Percentiles rank a stretch among this genome's conserved stretches.
Conservation (phyloP, 768 basidiomycete species). For the Lentinula boryana region DNA sequence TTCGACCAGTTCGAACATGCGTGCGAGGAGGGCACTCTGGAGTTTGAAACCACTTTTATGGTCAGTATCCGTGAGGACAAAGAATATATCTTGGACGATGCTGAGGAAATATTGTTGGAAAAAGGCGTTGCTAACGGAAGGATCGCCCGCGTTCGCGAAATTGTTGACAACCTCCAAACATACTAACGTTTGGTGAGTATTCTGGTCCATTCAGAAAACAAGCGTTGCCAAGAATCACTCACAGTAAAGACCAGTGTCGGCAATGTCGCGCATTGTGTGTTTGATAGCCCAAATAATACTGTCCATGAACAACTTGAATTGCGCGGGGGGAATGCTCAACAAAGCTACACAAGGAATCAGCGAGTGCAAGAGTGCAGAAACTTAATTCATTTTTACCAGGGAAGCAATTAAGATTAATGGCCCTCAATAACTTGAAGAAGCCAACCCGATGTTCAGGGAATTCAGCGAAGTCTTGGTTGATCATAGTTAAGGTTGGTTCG, state of each 20-base stretch:
- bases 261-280: constrained; percentile 98
- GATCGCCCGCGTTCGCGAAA: constrained; percentile 72
- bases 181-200: constrained; percentile 39
- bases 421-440: constrained; percentile 92
- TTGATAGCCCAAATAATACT: constrained; percentile 99
- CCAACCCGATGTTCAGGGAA: constrained; percentile 96
- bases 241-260: constrained; percentile 84
- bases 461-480: constrained; percentile 99
- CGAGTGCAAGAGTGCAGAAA: background rate
- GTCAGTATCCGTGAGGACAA: constrained; percentile 94
- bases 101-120: constrained; percentile 95
- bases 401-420: constrained; percentile 93
- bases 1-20: constrained; percentile 91
- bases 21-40: constrained; percentile 86
- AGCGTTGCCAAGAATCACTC: constrained; percentile 17
- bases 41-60: constrained; percentile 99
- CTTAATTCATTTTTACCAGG: constrained; percentile 50
- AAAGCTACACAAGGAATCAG: constrained; percentile 44
- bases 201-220: background rate
- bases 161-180: constrained; percentile 94
- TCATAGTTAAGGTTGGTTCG: constrained; percentile 96
- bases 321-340: constrained; percentile 77
- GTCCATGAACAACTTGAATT: constrained; percentile 98
- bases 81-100: constrained; percentile 94
- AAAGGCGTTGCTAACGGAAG: constrained; percentile 80